A percentile compares a stretch with the other conserved stretches of the same genome.
Evolutionary conservation across 768 basidiomycete genomes (phyloP).

Genomic region (Tremella mesenterica): DNA sequence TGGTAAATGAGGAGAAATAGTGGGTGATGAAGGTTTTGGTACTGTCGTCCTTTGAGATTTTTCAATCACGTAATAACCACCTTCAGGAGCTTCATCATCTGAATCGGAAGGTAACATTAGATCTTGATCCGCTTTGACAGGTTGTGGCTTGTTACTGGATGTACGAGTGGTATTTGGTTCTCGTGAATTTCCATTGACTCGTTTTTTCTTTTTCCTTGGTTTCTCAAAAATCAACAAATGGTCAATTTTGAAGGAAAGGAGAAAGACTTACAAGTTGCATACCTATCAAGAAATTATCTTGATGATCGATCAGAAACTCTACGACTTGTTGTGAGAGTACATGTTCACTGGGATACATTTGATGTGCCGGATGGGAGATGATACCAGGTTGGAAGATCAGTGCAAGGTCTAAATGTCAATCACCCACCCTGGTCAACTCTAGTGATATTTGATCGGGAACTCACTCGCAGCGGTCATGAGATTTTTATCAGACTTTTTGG

Average conservation of each 20-base stretch:
- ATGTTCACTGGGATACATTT: slow-evolving; percentile 77
- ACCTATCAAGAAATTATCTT: slow-evolving; percentile 85
- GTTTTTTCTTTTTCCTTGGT: slow-evolving; percentile 16
- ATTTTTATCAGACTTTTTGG: slow-evolving; percentile 81
- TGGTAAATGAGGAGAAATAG: neutral
- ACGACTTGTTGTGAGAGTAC: slow-evolving; percentile 78
- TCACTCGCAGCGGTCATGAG: slow-evolving; percentile 89
- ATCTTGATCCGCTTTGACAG: slow-evolving; percentile 36
- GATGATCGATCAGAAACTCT: slow-evolving; percentile 91
- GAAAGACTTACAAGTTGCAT: slow-evolving; percentile 35
- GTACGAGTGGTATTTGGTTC: neutral
- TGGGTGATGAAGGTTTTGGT: neutral
- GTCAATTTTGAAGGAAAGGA: neutral
- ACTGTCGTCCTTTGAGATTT: slow-evolving; percentile 8
- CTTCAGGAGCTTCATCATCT: slow-evolving; percentile 40
- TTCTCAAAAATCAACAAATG: slow-evolving; percentile 1
- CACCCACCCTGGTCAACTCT: neutral
- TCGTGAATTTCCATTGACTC: neutral
- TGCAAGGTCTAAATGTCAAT: slow-evolving; percentile 63
- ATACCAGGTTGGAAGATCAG: slow-evolving; percentile 95
- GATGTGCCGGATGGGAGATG: slow-evolving; percentile 78
- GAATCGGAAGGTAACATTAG: slow-evolving; percentile 43
- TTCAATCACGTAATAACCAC: slow-evolving; percentile 40
- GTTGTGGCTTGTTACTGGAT: slow-evolving; percentile 10
- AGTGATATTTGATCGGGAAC: slow-evolving; percentile 41